Base-by-base conservation (phyloP, 139 green algal species). In the Limnomonas spitsbergensis region DNA sequence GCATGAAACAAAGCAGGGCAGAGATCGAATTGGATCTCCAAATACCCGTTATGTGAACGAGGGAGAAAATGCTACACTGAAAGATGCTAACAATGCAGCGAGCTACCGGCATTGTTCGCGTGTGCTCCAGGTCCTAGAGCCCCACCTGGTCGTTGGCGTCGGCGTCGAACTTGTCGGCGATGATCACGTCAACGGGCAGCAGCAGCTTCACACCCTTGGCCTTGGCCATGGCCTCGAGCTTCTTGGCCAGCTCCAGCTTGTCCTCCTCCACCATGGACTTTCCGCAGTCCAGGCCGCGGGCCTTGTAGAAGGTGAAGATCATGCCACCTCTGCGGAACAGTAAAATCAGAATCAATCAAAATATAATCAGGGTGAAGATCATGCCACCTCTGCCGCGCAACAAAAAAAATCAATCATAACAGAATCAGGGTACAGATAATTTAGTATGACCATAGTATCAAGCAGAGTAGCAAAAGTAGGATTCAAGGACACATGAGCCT, bases 221-320 rank as follows among this genome's bases (percentile, higher is more conserved):
- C 89, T 94, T 93, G 77, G 93, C 93, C 75, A 92, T 87, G 42
- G 71, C 75, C 90, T 95, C 89, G 52, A 99, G 91, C 80, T 94
- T 89, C 83, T 92, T 95, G 73, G 96, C 96, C 77, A 99, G 94
- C 36, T 98, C 94, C 75, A 99, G 80, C 93, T 98, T 97, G 92
- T 99, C 95, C 80, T 98, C 95, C 93, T 99, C 96, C 36, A 99
- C 96, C 70, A 99, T 91, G 56, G 93, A 98, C 73, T 82, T 81
- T 69, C 96, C 96, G 26, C 96, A 92, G 2, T 75, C 76, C n/a
- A 83, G 78, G 56, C 78, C 78, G 61, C 78, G 78, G 32, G 78
- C 78, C 71, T 98, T 97, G 95, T 97, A 98, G 93, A 99, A 99
- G 79, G 96, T 99, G 93, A 99, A 99, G 81, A 99, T 94, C 93